phyloP scores from a whole-genome alignment of 163 green algal species.

The Volvox carteri region DNA sequence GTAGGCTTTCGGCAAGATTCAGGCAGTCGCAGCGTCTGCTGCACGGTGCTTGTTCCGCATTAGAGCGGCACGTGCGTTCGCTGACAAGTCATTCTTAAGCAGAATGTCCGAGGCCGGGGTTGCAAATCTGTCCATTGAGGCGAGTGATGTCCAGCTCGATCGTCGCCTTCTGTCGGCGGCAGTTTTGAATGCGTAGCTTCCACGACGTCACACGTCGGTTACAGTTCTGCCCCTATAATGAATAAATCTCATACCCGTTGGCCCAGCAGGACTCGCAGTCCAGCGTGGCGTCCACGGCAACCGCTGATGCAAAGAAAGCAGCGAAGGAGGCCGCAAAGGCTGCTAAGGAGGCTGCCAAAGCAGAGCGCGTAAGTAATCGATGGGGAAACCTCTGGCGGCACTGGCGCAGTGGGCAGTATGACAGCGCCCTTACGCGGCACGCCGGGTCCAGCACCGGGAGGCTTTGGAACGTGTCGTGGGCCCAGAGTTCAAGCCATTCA shows the following conservation, averaged over 20 bases:
- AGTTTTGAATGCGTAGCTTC: not conserved
- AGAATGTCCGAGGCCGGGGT: conserved; percentile 40
- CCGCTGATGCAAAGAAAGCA: conserved; percentile 54
- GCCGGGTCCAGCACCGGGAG: too few species aligned
- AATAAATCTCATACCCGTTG: too few species aligned
- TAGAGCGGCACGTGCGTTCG: not conserved
- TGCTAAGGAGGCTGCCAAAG: conserved; percentile 80
- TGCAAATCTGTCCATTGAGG: conserved; percentile 44
- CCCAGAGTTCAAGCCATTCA: too few species aligned
- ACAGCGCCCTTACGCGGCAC: too few species aligned
- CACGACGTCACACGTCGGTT: too few species aligned
- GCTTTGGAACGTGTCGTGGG: too few species aligned
- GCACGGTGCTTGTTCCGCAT: not conserved
- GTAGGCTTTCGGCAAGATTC: conserved; percentile 38
- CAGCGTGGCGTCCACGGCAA: conserved; percentile 33
- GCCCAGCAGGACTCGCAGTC: conserved; percentile 44
- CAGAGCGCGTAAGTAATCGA: conserved; percentile 48
- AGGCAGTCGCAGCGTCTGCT: not conserved
- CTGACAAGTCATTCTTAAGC: not conserved
- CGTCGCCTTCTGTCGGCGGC: not conserved
- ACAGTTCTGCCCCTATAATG: too few species aligned
- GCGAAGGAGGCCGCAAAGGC: conserved; percentile 75
- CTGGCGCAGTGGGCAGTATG: not conserved
- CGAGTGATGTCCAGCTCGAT: not conserved
- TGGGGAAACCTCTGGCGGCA: not conserved